Percentiles rank a stretch among this genome's conserved stretches.
Evolutionary conservation across 1,284 basidiomycete species (phyloP).

Genomic region (Tremellales sp.): DNA sequence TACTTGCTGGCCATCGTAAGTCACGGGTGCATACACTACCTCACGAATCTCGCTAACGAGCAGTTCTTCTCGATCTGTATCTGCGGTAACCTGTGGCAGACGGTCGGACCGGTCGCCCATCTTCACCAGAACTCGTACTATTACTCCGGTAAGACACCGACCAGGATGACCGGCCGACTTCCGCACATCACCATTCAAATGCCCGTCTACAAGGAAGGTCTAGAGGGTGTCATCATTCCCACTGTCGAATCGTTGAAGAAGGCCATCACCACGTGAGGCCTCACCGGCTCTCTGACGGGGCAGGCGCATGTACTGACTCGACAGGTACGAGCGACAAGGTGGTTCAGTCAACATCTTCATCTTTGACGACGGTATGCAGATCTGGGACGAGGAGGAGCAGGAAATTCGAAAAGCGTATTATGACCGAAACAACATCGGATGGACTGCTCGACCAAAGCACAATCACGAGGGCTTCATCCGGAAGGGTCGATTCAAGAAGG

Average conservation of each 20-base stretch:
- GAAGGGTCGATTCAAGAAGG: slow-evolving; percentile 84
- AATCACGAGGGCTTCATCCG: slow-evolving; percentile 67
- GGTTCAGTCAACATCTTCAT: slow-evolving; percentile 49
- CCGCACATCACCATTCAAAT: slow-evolving; percentile 58
- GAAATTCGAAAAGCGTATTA: slow-evolving; percentile 68
- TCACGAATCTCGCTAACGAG: neutral
- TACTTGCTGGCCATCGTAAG: slow-evolving; percentile 67
- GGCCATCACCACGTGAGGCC: slow-evolving; percentile 66
- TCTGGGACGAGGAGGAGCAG: slow-evolving; percentile 60
- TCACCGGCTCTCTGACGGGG: slow-evolving; percentile 5
- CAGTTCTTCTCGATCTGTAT: slow-evolving; percentile 50
- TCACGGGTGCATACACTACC: no score
- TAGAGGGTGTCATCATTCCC: slow-evolving; percentile 53
- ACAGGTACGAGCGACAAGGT: slow-evolving; percentile 53
- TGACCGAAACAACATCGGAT: slow-evolving; percentile 73
- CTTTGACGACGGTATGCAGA: slow-evolving; percentile 63
- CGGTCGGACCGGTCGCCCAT: slow-evolving; percentile 55
- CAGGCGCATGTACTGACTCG: slow-evolving; percentile 13
- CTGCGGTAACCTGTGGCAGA: slow-evolving; percentile 43
- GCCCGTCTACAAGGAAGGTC: slow-evolving; percentile 62
- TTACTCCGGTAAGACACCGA: slow-evolving; percentile 47
- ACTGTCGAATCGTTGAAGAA: slow-evolving; percentile 76
- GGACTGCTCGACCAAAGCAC: slow-evolving; percentile 73
- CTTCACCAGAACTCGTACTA: slow-evolving; percentile 55
- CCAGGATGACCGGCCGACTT: slow-evolving; percentile 51